These are phyloP conservation scores for Nitzschia putrida DNA, from an alignment of 108 stramenopile genomes.

Conservation along the genomic window DNA sequence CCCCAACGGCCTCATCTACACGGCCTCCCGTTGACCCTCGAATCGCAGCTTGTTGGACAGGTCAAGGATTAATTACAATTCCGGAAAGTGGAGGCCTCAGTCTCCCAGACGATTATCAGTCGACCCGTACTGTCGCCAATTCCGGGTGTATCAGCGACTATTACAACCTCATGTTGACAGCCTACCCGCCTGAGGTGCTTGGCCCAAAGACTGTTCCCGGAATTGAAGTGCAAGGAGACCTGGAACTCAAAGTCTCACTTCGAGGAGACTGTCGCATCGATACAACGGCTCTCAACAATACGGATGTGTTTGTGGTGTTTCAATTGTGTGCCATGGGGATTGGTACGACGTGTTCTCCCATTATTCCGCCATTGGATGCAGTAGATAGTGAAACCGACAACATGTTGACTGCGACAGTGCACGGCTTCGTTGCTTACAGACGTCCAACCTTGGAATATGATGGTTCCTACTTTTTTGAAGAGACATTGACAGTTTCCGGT, in stretches of 20 bases:
- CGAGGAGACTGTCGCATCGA: neutral
- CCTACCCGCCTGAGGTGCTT: neutral
- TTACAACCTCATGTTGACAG: too few relatives aligned
- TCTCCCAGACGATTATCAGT: neutral
- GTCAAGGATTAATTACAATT: neutral
- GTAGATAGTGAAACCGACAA: neutral
- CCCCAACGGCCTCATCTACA: too few relatives aligned
- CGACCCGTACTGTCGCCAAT: too few relatives aligned
- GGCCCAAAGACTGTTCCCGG: neutral
- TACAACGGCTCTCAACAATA: neutral
- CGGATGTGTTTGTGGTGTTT: neutral
- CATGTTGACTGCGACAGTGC: neutral
- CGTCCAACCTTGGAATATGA: neutral
- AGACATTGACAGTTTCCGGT: neutral
- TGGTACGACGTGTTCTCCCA: neutral
- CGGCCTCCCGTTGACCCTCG: too few relatives aligned
- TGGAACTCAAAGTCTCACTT: neutral
- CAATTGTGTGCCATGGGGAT: constrained; percentile 3
- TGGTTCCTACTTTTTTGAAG: neutral
- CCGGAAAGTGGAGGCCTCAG: neutral
- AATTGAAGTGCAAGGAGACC: constrained; percentile 1
- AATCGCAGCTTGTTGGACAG: neutral
- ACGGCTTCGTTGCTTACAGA: neutral
- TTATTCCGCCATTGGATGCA: neutral
- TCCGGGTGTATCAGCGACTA: too few relatives aligned